Conservation (phyloP, 768 basidiomycete species). For the Tulasnella sp. region DNA sequence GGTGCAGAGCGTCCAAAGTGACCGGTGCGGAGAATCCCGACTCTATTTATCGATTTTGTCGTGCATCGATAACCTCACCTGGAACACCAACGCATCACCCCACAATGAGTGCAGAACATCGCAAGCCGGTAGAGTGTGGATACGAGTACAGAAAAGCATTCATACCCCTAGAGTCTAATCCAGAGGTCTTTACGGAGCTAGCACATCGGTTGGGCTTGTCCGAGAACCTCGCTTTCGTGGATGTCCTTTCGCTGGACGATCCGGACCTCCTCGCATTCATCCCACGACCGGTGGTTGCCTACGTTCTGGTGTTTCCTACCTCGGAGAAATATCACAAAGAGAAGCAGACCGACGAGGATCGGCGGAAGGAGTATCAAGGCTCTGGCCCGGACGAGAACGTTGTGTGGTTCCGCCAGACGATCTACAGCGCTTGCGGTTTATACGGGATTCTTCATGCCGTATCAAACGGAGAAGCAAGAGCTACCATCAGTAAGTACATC, state of each 20-base stretch:
- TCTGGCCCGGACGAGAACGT: not conserved
- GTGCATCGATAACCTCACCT: not conserved
- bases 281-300: slow-evolving; percentile 4
- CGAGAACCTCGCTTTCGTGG: not conserved
- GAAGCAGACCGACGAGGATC: not conserved
- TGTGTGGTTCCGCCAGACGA: slow-evolving; percentile 7
- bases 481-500: not conserved
- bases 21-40: not conserved
- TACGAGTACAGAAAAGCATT: not conserved
- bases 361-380: slow-evolving; percentile 1
- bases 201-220: not conserved
- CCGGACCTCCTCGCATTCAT: slow-evolving; percentile 9
- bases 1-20: not conserved
- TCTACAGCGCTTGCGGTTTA: slow-evolving; percentile 10
- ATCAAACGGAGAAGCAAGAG: slow-evolving; percentile 2
- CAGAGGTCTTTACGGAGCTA: slow-evolving; percentile 6
- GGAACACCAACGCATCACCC: not conserved
- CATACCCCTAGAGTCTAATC: slow-evolving; percentile 12
- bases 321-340: not conserved
- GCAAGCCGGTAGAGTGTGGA: not conserved
- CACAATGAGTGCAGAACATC: not conserved
- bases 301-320: slow-evolving; percentile 8
- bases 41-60: not conserved
- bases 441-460: slow-evolving; percentile 9
- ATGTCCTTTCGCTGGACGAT: slow-evolving; percentile 11